Conservation (phyloP, 78 protist species). For the Dictyostelium intermedium region DNA sequence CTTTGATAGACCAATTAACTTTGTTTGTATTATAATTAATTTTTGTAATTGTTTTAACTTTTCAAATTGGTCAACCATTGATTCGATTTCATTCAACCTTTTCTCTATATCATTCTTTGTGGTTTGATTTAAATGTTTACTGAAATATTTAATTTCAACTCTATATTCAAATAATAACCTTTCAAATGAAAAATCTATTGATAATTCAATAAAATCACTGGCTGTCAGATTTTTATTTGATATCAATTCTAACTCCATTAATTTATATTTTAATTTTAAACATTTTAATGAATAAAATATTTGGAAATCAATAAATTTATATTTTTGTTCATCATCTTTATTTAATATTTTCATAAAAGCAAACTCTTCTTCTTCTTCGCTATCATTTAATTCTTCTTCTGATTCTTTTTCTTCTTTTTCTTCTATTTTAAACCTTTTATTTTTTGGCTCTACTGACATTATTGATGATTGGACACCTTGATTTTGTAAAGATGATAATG, state of each 20-base stretch:
- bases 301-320: background rate
- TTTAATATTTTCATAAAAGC: background rate
- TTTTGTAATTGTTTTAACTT: background rate
- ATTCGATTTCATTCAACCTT: background rate
- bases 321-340: background rate
- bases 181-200: background rate
- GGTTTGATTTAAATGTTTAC: background rate
- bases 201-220: background rate
- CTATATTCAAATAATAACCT: background rate
- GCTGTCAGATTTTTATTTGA: background rate
- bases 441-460: background rate
- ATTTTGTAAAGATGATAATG: too few relatives aligned
- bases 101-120: background rate
- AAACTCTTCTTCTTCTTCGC: background rate
- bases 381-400: background rate
- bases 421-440: background rate
- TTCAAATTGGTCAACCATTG: background rate
- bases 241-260: background rate
- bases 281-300: background rate
- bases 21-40: background rate
- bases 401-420: background rate
- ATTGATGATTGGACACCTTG: background rate
- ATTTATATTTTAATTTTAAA: background rate
- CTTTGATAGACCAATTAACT: background rate
- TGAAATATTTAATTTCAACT: background rate